Evolutionary conservation across 768 basidiomycete genomes (phyloP), one percentile per base, ranked within the genome.

Genomic region (Termitomyces sp.): DNA sequence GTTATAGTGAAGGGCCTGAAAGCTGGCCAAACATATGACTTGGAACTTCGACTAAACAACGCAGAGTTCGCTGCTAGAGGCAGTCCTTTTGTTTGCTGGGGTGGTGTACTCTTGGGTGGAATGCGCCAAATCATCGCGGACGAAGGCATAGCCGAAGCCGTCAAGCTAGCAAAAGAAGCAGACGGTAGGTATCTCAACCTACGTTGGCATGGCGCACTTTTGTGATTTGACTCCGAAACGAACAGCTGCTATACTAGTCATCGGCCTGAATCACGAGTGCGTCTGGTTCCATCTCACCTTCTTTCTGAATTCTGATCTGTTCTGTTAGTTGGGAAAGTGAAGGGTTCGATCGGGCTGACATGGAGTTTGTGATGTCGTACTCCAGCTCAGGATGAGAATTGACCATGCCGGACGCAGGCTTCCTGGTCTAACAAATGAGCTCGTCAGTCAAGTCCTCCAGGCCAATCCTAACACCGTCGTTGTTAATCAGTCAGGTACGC

Each of bases 401-500:
- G 12, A 54, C 13, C 22, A 45, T 36, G 10, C 4, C 8, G 30
- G 35, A 35, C 18, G 28, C 50, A 79, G 75, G 58, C 72, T 85
- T 24, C 83, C 83, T 18, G 79, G 81, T 3, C 65, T 71, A 12
- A 79, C 77, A 6, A 78, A 85, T 67, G 69, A 72, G 22, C 77
- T 86, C n/a, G 79, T 85, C 24, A 58, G 67, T 1, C 73, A 74
- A 32, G 76, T 85, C 5, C 66, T 81, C 22, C 61, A 66, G 6
- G 82, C 77, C n/a, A 83, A 84, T 64, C 74, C 79, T 0, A 81
- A 78, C 36, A 81, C 81, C 1, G 63, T 86, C 24, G 73, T 87
- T 22, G 78, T 85, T 45, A 83, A 80, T 57, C 84, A 87, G 66
- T 77, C 79, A 9, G 80, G 80, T 8, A 72, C 80, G 22, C 78